Evolutionary conservation across 2,329 filamentous ascomycete genomes (phyloP).

Genomic region (Fusarium citri): DNA sequence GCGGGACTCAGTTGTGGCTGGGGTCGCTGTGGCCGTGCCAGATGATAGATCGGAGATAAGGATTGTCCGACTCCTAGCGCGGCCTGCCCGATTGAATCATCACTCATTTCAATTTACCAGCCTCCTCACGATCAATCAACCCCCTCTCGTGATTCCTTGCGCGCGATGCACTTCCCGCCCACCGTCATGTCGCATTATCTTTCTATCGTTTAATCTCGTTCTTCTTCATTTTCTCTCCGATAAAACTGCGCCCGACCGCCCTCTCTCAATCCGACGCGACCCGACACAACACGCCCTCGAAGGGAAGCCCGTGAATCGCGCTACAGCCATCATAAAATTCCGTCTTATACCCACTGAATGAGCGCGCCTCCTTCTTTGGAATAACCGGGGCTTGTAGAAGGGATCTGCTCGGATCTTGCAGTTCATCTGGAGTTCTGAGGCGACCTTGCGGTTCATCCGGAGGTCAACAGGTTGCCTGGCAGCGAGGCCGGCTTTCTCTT

Average conservation of each 20-base stretch:
- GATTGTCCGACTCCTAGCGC: background rate
- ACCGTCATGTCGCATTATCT: background rate
- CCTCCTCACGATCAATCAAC: background rate
- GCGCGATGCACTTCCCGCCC: background rate
- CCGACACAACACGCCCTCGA: background rate
- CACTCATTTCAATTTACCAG: background rate
- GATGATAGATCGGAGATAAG: fast-evolving
- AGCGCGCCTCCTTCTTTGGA: background rate
- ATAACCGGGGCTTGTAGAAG: constrained; percentile 20
- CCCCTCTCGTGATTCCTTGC: background rate
- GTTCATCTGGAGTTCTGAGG: constrained; percentile 13
- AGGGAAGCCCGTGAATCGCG: background rate
- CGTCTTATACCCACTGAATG: background rate
- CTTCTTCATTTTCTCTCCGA: background rate
- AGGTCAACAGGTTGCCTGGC: constrained; percentile 9
- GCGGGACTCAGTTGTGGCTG: background rate
- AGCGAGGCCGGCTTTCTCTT: background rate
- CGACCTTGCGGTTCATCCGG: constrained; percentile 12
- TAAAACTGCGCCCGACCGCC: background rate
- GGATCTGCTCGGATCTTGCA: constrained; percentile 7
- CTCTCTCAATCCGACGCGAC: background rate
- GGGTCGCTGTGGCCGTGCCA: background rate
- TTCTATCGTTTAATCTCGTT: background rate
- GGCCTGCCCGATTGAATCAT: background rate
- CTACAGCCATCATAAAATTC: background rate